Evolutionary conservation across 2,329 filamentous ascomycete genomes (phyloP).

Genomic region (Aspergillus carbonarius): DNA sequence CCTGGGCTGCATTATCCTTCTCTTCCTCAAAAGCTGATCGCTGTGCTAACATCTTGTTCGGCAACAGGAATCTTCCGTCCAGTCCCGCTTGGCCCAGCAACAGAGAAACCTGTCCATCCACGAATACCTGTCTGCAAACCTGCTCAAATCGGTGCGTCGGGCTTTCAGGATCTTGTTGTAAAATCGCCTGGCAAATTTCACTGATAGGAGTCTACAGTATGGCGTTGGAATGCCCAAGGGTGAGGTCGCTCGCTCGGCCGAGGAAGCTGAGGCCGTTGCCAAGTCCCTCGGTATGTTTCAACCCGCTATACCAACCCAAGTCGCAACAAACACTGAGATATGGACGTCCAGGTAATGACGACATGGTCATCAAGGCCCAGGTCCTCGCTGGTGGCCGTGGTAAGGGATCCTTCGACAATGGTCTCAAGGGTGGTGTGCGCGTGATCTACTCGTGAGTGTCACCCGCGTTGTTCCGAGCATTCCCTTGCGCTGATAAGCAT

Average conservation of each 20-base stretch:
- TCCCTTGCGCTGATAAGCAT: constrained; percentile 13
- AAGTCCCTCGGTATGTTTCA: constrained; percentile 71
- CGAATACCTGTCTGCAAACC: constrained; percentile 94
- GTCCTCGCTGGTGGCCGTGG: constrained; percentile 96
- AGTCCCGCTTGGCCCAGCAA: constrained; percentile 61
- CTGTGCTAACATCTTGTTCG: constrained; percentile 50
- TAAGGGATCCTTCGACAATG: constrained; percentile 97
- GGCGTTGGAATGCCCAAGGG: constrained; percentile 91
- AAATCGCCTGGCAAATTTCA: constrained; percentile 5
- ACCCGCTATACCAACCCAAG: constrained; percentile 2
- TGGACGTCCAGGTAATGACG: constrained; percentile 63
- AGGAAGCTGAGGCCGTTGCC: constrained; percentile 88
- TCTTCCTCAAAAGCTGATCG: constrained; percentile 26
- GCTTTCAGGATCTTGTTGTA: neutral
- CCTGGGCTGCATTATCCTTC: constrained; percentile 12
- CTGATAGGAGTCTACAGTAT: constrained; percentile 61
- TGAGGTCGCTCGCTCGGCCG: constrained; percentile 74
- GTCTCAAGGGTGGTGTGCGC: constrained; percentile 96
- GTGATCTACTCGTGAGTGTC: constrained; percentile 85
- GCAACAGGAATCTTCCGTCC: constrained; percentile 57
- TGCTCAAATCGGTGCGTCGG: constrained; percentile 65
- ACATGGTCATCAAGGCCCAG: constrained; percentile 99
- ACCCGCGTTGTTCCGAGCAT: neutral
- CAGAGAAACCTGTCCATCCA: constrained; percentile 95
- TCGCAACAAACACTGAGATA: constrained; percentile 3